phyloP scores from a whole-genome alignment of 345 rosid species.

The Acer negundo region DNA sequence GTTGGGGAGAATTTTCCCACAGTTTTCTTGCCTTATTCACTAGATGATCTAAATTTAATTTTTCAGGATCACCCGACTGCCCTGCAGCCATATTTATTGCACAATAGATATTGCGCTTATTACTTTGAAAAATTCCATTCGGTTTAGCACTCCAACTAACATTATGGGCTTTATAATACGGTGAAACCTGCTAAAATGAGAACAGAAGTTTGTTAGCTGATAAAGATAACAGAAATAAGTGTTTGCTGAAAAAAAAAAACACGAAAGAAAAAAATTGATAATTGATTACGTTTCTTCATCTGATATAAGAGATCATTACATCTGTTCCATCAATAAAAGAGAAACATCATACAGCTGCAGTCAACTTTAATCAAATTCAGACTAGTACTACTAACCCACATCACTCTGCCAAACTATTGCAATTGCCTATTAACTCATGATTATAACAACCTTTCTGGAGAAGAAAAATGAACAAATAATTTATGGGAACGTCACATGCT shows the following conservation, averaged over 20 bases:
- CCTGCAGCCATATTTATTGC: conserved; percentile 62
- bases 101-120: conserved; percentile 44
- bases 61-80: conserved; percentile 61
- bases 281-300: not conserved
- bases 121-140: conserved; percentile 27
- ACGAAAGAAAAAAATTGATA: not conserved
- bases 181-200: conserved; percentile 31
- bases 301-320: not conserved
- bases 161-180: conserved; percentile 22
- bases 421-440: not conserved
- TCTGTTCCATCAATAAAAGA: not conserved
- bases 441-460: not conserved
- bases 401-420: not conserved
- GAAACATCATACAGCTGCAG: not conserved
- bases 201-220: not conserved
- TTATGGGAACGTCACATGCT: not conserved
- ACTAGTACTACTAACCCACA: not conserved
- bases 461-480: not conserved
- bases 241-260: not conserved
- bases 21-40: conserved; percentile 49
- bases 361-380: not conserved
- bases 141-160: conserved; percentile 21
- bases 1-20: conserved; percentile 71
- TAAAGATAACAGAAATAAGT: not conserved
- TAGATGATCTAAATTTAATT: conserved; percentile 42